Base-by-base conservation (phyloP, 1,284 basidiomycete genomes). In the Trametes pubescens region DNA sequence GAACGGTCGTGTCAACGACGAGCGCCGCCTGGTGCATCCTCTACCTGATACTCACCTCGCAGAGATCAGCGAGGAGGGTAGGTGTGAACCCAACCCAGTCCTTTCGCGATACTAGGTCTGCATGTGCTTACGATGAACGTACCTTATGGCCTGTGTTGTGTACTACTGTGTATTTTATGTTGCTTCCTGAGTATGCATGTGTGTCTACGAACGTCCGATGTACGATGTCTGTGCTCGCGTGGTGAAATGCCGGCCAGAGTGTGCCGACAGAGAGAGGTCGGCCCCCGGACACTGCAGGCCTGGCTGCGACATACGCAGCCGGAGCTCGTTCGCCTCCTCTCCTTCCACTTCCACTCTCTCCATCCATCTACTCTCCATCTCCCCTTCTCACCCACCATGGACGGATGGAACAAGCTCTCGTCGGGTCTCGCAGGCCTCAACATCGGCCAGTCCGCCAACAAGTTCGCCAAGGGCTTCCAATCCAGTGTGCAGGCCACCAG, bases 401-500 rank as follows among this genome's bases (percentile, higher is more conserved):
- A 93, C 67, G 84, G 86, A 75, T 94, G 92, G 92, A 84, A 76
- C 70, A 91, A 89, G 73, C 60, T 93, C 2, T 84, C 85, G 66
- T 80, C 86, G 8, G 85, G 86, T 67, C 51, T 93, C 32, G 79
- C 83, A 24, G 79, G 75, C 68, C 77, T 93, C 72, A 91, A 92
- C 78, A 71, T 93, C 65, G 82, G 88, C 54, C 86, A 90, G 75
- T 88, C 86, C 2, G 88, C 89, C 52, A 86, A 81, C 74, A 91
- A 88, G 81, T 70, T 96, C 67, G 84, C 88, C 69, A 95, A 95
- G 82, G 90, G 91, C 69, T 89, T 98, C 79, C 90, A 86, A 74
- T 94, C 92, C 57, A 90, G 91, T 69, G 87, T 95, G 13, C 95
- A 97, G 78, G 92, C 92, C 2, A 95, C 94, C n/a, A 89, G 85